These are phyloP conservation scores for Oldenlandia corymbosa DNA, from an alignment of 257 asterid genomes.

Conservation along the genomic window DNA sequence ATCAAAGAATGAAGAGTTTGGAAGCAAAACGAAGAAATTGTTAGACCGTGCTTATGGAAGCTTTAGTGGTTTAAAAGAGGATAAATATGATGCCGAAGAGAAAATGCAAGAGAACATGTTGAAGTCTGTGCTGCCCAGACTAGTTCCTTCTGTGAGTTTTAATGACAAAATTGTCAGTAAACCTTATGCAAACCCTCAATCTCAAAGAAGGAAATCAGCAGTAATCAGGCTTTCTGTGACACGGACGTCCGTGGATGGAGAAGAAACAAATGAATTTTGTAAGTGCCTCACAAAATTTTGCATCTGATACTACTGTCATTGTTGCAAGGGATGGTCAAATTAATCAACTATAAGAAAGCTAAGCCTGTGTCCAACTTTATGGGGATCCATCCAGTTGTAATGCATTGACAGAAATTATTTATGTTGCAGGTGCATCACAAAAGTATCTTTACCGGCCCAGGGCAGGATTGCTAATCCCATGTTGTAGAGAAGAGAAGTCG, in stretches of 20 bases:
- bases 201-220: conserved; percentile 67
- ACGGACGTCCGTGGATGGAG: conserved; percentile 69
- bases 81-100: conserved; percentile 39
- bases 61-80: conserved; percentile 48
- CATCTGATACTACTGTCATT: background rate
- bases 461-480: conserved; percentile 72
- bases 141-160: conserved; percentile 64
- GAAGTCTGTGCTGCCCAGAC: conserved; percentile 62
- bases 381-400: background rate
- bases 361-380: too few relatives aligned
- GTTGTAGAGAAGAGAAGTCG: conserved; percentile 62
- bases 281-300: conserved; percentile 27
- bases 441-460: conserved; percentile 73
- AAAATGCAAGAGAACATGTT: conserved; percentile 45
- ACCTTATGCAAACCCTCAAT: conserved; percentile 33
- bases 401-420: conserved; percentile 1
- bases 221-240: conserved; percentile 74
- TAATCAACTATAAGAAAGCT: too few relatives aligned
- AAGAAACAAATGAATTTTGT: conserved; percentile 49
- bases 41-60: conserved; percentile 49
- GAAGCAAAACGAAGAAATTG: conserved; percentile 39
- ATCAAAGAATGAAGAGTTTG: conserved; percentile 37
- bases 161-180: conserved; percentile 51
- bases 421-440: conserved; percentile 51
- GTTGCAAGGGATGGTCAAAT: conserved; percentile 1